Base-by-base conservation (phyloP, 2,329 filamentous ascomycete genomes). In the Canariomyces notabilis region DNA sequence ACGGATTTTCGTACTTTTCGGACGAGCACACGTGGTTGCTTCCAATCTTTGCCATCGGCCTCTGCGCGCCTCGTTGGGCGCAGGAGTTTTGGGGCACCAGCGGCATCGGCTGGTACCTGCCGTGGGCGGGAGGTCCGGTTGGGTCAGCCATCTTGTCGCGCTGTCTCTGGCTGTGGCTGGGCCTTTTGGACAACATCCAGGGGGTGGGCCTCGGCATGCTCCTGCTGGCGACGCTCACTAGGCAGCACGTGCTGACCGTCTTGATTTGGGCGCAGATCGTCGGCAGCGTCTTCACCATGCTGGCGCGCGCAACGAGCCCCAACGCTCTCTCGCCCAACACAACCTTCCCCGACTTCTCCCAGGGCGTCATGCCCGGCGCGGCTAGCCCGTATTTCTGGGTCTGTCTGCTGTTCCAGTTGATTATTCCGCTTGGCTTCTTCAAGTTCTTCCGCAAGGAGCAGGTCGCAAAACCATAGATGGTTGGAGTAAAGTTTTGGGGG, bases 131-230 rank as follows among this genome's bases (percentile, higher is more conserved):
- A 32, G 66, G 67, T 2, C 73, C 74, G 15, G 63, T 76, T 0
- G 69, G 72, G 6, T 73, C 75, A 3, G 77, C 81, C 0, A 60
- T 84, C 1, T 63, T 79, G 7, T 76, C 77, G 2, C 70, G 81
- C 34, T 66, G 69, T 45, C 63, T 84, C 4, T 85, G 82, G 81
- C 69, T 85, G 9, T 85, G 81, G 80, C 73, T 85, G 0, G 82
- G 82, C 33, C 72, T 83, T 4, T 67, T 85, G 8, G 82, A 85
- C 55, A 72, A 77, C 8, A 65, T 85, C 6, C 82, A 85, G 60
- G 79, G 80, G 32, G 75, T 84, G 2, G 82, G 82, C 2, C 76
- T 85, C 44, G 82, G 82, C 44, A 85, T 84, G 80, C 78, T 85
- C 42, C 67, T 85, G 4, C 64, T 85, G 34, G 79, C 82, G 59